phyloP scores from a whole-genome alignment of 140 eudicot species.

The Cichorium intybus region DNA sequence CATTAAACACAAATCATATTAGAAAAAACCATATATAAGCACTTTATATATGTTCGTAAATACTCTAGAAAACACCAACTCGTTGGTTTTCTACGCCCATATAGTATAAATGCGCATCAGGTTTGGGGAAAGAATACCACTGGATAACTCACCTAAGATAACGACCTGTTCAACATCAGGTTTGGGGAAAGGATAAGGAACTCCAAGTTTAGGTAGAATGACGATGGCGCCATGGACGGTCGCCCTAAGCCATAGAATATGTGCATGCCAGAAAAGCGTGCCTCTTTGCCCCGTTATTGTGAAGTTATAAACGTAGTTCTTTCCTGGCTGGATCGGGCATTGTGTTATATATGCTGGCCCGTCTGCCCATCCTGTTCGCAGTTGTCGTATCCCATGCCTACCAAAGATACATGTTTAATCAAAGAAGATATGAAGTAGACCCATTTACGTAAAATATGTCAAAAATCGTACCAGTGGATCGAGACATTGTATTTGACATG shows the following conservation, averaged over 20 bases:
- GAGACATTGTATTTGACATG: conserved; percentile 71
- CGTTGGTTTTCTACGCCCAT: neutral
- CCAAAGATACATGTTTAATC: neutral
- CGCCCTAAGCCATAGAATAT: conserved; percentile 70
- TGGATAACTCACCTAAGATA: conserved; percentile 41
- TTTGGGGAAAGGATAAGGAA: conserved; percentile 79
- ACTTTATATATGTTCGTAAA: no score
- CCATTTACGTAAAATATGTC: neutral
- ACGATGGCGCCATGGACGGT: conserved; percentile 78
- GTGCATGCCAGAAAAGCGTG: conserved; percentile 81
- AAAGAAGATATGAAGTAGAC: neutral
- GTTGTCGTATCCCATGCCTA: conserved; percentile 82
- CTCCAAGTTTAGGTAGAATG: conserved; percentile 67
- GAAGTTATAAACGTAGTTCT: conserved; percentile 67
- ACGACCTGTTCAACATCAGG: conserved; percentile 66
- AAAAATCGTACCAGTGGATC: conserved; percentile 58
- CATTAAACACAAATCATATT: no score
- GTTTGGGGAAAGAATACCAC: no score
- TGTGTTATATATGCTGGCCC: conserved; percentile 88
- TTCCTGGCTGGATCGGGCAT: conserved; percentile 78
- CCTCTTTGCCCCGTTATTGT: conserved; percentile 81
- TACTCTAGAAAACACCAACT: no score
- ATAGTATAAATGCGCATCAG: no score
- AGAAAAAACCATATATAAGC: no score
- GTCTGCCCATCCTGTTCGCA: conserved; percentile 85